Percentiles rank a stretch among this genome's conserved stretches.
Evolutionary conservation across 2,329 filamentous ascomycete species (phyloP).

Genomic region (Ceratocystiopsis minuta): DNA sequence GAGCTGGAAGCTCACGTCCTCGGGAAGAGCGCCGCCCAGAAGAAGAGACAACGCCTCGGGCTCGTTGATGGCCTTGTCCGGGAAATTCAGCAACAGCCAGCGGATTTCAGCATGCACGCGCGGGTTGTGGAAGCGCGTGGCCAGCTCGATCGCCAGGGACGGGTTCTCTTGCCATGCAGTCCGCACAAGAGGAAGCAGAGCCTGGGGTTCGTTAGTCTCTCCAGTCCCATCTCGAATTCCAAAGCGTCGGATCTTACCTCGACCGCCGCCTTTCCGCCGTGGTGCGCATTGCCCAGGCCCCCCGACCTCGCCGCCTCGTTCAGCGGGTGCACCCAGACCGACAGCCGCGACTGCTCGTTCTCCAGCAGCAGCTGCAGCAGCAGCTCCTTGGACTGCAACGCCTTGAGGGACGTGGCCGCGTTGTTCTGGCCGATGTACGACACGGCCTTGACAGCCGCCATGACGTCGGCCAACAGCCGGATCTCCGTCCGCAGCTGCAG

Average conservation of each 20-base stretch:
- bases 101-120: slow-evolving; percentile 60
- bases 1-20: slow-evolving; percentile 66
- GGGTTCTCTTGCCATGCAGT: slow-evolving; percentile 80
- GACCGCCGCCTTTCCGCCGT: background rate
- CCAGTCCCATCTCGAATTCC: background rate
- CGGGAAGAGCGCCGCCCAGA: slow-evolving; percentile 56
- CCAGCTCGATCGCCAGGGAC: slow-evolving; percentile 71
- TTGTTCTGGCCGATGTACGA: slow-evolving; percentile 37
- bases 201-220: slow-evolving; percentile 22
- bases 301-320: slow-evolving; percentile 31
- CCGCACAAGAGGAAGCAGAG: slow-evolving; percentile 46
- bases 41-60: slow-evolving; percentile 71
- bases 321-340: slow-evolving; percentile 79
- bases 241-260: too few relatives aligned
- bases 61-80: slow-evolving; percentile 64
- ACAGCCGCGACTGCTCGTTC: slow-evolving; percentile 66
- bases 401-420: slow-evolving; percentile 34
- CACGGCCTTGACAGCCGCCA: slow-evolving; percentile 45
- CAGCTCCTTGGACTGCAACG: slow-evolving; percentile 63
- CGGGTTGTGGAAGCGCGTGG: slow-evolving; percentile 58
- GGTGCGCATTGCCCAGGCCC: background rate
- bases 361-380: slow-evolving; percentile 66
- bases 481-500: slow-evolving; percentile 88
- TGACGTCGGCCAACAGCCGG: slow-evolving; percentile 60
- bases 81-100: slow-evolving; percentile 62